Conservation (phyloP, 768 basidiomycete genomes). For the Dacryopinax spathularia region DNA sequence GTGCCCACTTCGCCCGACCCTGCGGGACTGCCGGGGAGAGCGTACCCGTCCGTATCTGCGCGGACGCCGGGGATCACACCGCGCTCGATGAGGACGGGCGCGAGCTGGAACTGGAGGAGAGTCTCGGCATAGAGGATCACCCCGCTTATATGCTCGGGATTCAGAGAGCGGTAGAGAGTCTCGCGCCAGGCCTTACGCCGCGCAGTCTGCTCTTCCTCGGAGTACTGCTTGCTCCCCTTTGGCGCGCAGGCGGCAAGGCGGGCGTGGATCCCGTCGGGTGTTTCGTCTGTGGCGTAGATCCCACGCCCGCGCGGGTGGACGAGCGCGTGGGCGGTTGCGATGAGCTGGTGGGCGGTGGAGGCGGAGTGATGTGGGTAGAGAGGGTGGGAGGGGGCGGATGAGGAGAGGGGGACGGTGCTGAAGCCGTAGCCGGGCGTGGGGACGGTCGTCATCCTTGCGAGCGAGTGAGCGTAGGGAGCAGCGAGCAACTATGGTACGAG, state of each 20-base stretch:
- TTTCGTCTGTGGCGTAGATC: slow-evolving; percentile 42
- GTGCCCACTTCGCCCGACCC: slow-evolving; percentile 30
- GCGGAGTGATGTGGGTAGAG: slow-evolving; percentile 31
- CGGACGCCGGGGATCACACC: slow-evolving; percentile 39
- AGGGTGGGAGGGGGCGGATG: slow-evolving; percentile 8
- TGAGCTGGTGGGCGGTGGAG: slow-evolving; percentile 31
- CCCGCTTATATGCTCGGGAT: slow-evolving; percentile 35
- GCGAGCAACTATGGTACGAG: too few relatives aligned
- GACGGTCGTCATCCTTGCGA: neutral
- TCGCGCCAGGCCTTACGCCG: slow-evolving; percentile 33
- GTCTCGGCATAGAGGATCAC: slow-evolving; percentile 39
- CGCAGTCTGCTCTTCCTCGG: slow-evolving; percentile 28
- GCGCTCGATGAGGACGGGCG: slow-evolving; percentile 29
- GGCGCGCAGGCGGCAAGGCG: slow-evolving; percentile 29
- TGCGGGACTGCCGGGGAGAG: slow-evolving; percentile 30
- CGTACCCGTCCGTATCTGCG: slow-evolving; percentile 36
- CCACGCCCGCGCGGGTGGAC: slow-evolving; percentile 38
- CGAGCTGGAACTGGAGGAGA: slow-evolving; percentile 37
- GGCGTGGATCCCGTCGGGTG: slow-evolving; percentile 31
- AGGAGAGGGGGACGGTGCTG: slow-evolving; percentile 16
- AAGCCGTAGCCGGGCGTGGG: slow-evolving; percentile 25
- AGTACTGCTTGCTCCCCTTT: slow-evolving; percentile 18
- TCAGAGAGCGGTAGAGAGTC: slow-evolving; percentile 24
- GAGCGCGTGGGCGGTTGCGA: slow-evolving; percentile 31
- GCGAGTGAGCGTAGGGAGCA: neutral